Base-by-base conservation (phyloP, 305 asterid genomes). In the Rubia tinctorum region DNA sequence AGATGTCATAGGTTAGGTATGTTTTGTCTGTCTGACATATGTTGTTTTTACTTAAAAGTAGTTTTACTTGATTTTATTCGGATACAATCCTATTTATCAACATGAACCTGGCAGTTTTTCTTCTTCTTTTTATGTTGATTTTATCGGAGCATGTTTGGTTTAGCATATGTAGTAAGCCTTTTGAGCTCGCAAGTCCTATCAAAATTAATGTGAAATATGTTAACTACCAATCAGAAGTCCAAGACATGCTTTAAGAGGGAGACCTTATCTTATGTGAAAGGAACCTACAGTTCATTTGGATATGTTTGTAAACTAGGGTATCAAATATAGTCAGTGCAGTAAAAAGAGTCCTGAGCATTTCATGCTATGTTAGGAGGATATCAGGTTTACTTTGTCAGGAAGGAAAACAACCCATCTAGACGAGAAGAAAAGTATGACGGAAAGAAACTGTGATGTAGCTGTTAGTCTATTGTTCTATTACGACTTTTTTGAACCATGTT, bases 391-490 rank as follows among this genome's bases (percentile, higher is more conserved):
- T 61, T 17, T 47, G 67, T 18, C 8, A 4, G 14, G 37, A 49
- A 9, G 20, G 49, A 45, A 58, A 43, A 2, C 20, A 10, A 15
- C 17, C 42, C 40, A 7, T 53, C 68, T 45, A 30, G 4, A 3
- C 5, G 39, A 49, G 39, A 22, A n/a, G n/a, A n/a, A n/a, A 18
- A 10, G 11, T 43, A 18, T 55, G 74, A 18, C 8, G 5, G 15
- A 30, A 27, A 72, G 51, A 51, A 7, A 18, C 58, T 22, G n/a
- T 66, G 67, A 56, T 37, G 64, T 71, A n/a, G 73, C 25, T 5
- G 4, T 66, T n/a, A 37, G 34, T 73, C n/a, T 47, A 67, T 53
- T n/a, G 15, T 72, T 45, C 8, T 43, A 42, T 40, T 60, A 45
- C 11, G 18, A 43, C n/a, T 58, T 58, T 17, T 15, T 3, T 18